A percentile compares a stretch with the other conserved stretches of the same genome.
phyloP scores from a whole-genome alignment of 1,139 yeast species.

The Yamadazyma aaseri region DNA sequence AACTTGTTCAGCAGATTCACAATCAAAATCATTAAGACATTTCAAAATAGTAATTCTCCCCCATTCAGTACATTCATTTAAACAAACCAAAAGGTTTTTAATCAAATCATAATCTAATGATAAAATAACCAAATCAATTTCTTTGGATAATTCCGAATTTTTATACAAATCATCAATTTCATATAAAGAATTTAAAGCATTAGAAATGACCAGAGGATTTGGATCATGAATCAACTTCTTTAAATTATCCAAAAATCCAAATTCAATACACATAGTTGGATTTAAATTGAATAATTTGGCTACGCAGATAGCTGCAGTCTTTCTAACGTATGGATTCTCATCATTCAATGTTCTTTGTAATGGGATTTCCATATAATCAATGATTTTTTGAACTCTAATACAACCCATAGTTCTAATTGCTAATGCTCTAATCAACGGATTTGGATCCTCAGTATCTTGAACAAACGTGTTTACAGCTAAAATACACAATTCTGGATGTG shows the following conservation, averaged over 20 bases:
- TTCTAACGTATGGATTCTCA: slow-evolving; percentile 95
- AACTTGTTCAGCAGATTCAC: slow-evolving; percentile 61
- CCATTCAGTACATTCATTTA: slow-evolving; percentile 99
- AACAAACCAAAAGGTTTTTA: slow-evolving; percentile 70
- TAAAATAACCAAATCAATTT: slow-evolving; percentile 31
- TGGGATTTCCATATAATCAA: slow-evolving; percentile 92
- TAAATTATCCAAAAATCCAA: slow-evolving; percentile 76
- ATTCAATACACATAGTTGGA: slow-evolving; percentile 76
- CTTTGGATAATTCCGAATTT: slow-evolving; percentile 41
- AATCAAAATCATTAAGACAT: slow-evolving; percentile 71
- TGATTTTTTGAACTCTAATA: slow-evolving; percentile 91
- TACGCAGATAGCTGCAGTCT: slow-evolving; percentile 96
- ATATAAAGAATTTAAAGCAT: slow-evolving; percentile 81
- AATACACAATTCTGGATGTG: slow-evolving; percentile 93
- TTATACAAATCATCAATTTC: slow-evolving; percentile 68
- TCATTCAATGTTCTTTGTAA: slow-evolving; percentile 80
- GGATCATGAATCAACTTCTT: slow-evolving; percentile 75
- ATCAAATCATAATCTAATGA: slow-evolving; percentile 46
- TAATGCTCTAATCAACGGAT: slow-evolving; percentile 91
- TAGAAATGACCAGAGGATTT: slow-evolving; percentile 96
- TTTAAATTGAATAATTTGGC: slow-evolving; percentile 91
- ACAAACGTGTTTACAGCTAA: slow-evolving; percentile 97
- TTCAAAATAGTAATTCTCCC: slow-evolving; percentile 89
- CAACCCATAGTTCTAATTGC: slow-evolving; percentile 99
- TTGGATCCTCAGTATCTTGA: slow-evolving; percentile 93